phyloP scores from a whole-genome alignment of 331 rosid species.

The Saraca asoca region DNA sequence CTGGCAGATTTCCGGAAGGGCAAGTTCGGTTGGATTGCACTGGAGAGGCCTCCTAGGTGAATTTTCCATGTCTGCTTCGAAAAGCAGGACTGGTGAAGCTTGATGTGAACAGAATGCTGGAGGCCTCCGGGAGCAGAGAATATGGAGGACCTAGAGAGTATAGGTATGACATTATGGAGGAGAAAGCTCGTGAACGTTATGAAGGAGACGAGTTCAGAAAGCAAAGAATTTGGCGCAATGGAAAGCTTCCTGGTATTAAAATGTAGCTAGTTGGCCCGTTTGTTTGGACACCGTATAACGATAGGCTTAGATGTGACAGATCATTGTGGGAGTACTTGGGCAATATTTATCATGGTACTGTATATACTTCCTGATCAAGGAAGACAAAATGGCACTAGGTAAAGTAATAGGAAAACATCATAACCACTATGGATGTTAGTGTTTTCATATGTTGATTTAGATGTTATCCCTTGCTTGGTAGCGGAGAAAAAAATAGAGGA shows the following conservation, averaged over 20 bases:
- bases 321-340: too few species aligned
- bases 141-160: conserved; percentile 1
- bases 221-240: conserved; percentile 15
- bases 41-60: conserved; percentile 86
- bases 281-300: not conserved
- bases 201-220: conserved; percentile 1
- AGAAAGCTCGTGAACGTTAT: conserved; percentile 21
- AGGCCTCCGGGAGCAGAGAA: not conserved
- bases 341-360: too few species aligned
- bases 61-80: conserved; percentile 26
- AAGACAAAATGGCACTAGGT: too few species aligned
- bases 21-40: conserved; percentile 80
- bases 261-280: conserved; percentile 29
- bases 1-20: conserved; percentile 89
- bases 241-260: conserved; percentile 21
- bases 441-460: too few species aligned
- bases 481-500: too few species aligned
- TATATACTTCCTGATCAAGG: too few species aligned
- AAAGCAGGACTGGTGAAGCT: not conserved
- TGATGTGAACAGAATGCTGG: conserved; percentile 20
- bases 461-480: too few species aligned
- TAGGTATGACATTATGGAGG: conserved; percentile 22
- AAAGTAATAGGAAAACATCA: too few species aligned
- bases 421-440: too few species aligned
- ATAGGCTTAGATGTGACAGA: too few species aligned